phyloP scores from a whole-genome alignment of 2,329 filamentous ascomycete genomes.

The Fusarium sp. region DNA sequence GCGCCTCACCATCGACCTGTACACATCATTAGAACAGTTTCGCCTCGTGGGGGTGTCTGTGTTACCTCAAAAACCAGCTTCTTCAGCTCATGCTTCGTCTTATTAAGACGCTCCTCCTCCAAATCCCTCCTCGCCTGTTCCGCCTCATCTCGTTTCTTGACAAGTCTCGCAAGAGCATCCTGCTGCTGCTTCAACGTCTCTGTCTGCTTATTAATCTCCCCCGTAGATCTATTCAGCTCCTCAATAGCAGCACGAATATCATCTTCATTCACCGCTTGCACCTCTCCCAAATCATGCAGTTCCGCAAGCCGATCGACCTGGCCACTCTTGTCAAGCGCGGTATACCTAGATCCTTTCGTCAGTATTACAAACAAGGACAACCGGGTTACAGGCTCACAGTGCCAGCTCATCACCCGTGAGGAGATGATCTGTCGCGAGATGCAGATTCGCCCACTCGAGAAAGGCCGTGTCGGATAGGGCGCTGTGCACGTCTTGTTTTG shows the following conservation, averaged over 20 bases:
- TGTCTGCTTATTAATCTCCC: conserved; percentile 71
- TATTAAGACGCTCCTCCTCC: conserved; percentile 45
- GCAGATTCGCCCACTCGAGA: conserved; percentile 61
- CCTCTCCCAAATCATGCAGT: conserved; percentile 57
- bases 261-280: conserved; percentile 66
- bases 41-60: background rate
- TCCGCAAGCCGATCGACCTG: conserved; percentile 59
- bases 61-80: conserved; percentile 57
- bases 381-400: conserved; percentile 54
- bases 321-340: conserved; percentile 60
- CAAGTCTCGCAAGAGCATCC: conserved; percentile 65
- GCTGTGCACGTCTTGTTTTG: conserved; percentile 53
- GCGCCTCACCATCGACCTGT: conserved; percentile 62
- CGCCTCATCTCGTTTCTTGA: conserved; percentile 54
- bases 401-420: conserved; percentile 65
- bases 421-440: conserved; percentile 63
- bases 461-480: conserved; percentile 54
- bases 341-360: conserved; percentile 56
- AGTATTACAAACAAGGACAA: conserved; percentile 7
- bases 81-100: conserved; percentile 53
- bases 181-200: conserved; percentile 71
- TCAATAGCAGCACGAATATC: conserved; percentile 71
- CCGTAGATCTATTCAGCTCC: conserved; percentile 72
- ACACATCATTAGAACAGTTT: background rate
- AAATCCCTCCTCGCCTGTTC: conserved; percentile 47